Conservation (phyloP, 352 stramenopile species). For the Elongisporangium undulatum region DNA sequence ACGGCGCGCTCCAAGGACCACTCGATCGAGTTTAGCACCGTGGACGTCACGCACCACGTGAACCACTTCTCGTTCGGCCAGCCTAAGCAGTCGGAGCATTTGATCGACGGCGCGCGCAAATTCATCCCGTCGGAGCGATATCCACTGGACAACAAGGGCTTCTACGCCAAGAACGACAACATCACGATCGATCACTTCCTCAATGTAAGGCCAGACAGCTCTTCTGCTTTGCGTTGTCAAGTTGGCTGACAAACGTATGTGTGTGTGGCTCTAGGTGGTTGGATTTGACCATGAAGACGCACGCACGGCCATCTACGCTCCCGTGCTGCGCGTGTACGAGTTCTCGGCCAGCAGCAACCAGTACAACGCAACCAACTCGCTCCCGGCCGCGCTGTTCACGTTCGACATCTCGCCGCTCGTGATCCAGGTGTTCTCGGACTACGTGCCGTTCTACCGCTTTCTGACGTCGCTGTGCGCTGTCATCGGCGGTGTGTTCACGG, state of each 20-base stretch:
- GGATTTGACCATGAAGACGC: slow-evolving; percentile 68
- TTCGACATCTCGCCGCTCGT: slow-evolving; percentile 83
- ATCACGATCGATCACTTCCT: slow-evolving; percentile 81
- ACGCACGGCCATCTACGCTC: slow-evolving; percentile 44
- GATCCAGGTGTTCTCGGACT: slow-evolving; percentile 60
- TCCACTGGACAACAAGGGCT: slow-evolving; percentile 54
- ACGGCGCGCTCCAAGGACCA: slow-evolving; percentile 63
- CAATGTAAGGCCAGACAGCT: slow-evolving; percentile 29
- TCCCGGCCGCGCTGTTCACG: slow-evolving; percentile 65
- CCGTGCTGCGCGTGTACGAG: slow-evolving; percentile 58
- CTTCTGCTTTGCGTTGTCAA: slow-evolving; percentile 5
- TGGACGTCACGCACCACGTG: slow-evolving; percentile 68
- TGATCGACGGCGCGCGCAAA: slow-evolving; percentile 36
- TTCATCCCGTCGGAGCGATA: slow-evolving; percentile 58
- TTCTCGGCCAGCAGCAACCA: slow-evolving; percentile 76
- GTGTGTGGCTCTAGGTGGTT: slow-evolving; percentile 42
- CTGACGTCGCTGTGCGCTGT: slow-evolving; percentile 80
- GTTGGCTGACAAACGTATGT: neutral
- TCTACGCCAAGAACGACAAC: slow-evolving; percentile 52
- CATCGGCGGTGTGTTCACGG: slow-evolving; percentile 78
- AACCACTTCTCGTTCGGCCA: slow-evolving; percentile 88
- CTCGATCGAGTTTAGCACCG: slow-evolving; percentile 51
- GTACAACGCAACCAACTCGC: slow-evolving; percentile 56
- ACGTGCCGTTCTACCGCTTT: slow-evolving; percentile 81
- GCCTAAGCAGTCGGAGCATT: slow-evolving; percentile 53